phyloP scores from a whole-genome alignment of 805 yeast genomes.

The Monosporozyma aerobia region DNA sequence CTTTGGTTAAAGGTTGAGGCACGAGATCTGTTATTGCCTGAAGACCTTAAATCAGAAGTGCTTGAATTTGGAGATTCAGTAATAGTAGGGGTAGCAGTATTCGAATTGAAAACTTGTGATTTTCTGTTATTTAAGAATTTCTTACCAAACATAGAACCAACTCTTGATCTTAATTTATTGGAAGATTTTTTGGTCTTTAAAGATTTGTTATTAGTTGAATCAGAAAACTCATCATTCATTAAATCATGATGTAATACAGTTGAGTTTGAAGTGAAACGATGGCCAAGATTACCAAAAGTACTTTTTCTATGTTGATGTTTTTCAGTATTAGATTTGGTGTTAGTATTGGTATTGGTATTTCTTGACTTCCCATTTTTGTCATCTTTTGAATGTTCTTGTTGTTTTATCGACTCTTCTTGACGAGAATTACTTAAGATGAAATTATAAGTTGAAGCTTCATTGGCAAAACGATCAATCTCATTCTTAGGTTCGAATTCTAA shows the following conservation, averaged over 20 bases:
- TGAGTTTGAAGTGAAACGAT: constrained; percentile 22
- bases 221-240: constrained; percentile 27
- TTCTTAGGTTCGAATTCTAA: constrained; percentile 53
- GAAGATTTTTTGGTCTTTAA: constrained; percentile 26
- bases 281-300: constrained; percentile 20
- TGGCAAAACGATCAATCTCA: constrained; percentile 51
- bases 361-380: neutral
- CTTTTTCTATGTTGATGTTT: constrained; percentile 19
- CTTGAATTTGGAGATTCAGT: constrained; percentile 4
- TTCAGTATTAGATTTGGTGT: neutral
- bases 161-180: constrained; percentile 49
- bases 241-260: constrained; percentile 27
- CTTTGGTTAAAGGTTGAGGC: neutral
- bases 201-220: constrained; percentile 24
- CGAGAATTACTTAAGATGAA: constrained; percentile 11
- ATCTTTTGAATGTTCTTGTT: neutral
- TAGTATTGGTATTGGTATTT: neutral
- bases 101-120: constrained; percentile 6
- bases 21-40: neutral
- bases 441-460: constrained; percentile 27
- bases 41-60: neutral
- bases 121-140: constrained; percentile 38
- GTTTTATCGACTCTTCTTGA: neutral
- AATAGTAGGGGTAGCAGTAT: constrained; percentile 3
- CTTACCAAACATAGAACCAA: constrained; percentile 63